A percentile compares a stretch with the other conserved stretches of the same genome.
Evolutionary conservation across 768 basidiomycete species (phyloP).

Genomic region (Asterophora parasitica): DNA sequence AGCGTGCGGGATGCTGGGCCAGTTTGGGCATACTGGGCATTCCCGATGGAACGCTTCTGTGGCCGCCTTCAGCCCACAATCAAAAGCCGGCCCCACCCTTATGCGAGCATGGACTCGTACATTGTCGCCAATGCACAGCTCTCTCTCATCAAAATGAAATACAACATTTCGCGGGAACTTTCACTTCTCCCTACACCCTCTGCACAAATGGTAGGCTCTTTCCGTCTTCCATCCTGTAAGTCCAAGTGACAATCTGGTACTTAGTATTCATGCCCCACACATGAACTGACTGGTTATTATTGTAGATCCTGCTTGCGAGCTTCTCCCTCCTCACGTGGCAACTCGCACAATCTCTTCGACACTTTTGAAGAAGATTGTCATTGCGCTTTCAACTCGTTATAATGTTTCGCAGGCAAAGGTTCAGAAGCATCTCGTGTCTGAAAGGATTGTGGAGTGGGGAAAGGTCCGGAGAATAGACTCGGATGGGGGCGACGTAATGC

Average conservation of each 20-base stretch:
- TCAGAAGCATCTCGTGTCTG: conserved; percentile 8
- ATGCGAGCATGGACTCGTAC: conserved; percentile 23
- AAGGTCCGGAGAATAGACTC: conserved; percentile 19
- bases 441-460: conserved; percentile 20
- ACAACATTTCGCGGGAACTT: conserved; percentile 21
- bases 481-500: conserved; percentile 30
- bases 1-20: conserved; percentile 29
- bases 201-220: too few relatives aligned
- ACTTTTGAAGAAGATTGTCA: conserved; percentile 15
- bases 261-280: too few relatives aligned
- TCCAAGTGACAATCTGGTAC: too few relatives aligned
- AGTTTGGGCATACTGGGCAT: conserved; percentile 35
- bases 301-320: conserved; percentile 24
- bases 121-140: conserved; percentile 27
- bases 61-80: conserved; percentile 23
- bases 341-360: not conserved
- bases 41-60: conserved; percentile 36
- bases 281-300: too few relatives aligned
- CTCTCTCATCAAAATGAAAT: conserved; percentile 25
- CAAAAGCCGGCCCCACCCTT: conserved; percentile 27
- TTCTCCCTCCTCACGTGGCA: conserved; percentile 19
- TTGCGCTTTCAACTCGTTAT: conserved; percentile 19
- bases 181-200: conserved; percentile 9
- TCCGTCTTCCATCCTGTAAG: too few relatives aligned
- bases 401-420: conserved; percentile 5